phyloP scores from a whole-genome alignment of 2,329 filamentous ascomycete genomes.

The Trichoderma asperellum region DNA sequence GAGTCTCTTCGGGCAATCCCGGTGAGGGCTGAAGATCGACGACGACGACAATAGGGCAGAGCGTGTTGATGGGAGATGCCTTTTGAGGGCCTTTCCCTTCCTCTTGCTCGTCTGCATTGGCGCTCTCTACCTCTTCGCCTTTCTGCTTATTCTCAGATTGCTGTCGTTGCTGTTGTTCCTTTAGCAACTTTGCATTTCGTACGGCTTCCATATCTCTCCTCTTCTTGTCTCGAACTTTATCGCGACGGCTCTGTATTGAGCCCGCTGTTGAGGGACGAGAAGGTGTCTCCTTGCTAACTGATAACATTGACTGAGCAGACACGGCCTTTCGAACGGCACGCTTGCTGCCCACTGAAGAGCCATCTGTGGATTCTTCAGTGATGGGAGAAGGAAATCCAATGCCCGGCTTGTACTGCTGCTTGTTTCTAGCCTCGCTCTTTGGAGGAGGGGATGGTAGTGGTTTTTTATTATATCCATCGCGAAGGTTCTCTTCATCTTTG shows the following conservation, averaged over 20 bases:
- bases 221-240: constrained; percentile 48
- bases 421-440: background rate
- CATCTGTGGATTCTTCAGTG: constrained; percentile 18
- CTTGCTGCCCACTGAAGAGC: background rate
- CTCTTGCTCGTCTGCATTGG: background rate
- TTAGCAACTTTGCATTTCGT: constrained; percentile 34
- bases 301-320: constrained; percentile 32
- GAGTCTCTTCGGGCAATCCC: constrained; percentile 18
- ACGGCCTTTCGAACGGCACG: constrained; percentile 22
- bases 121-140: background rate
- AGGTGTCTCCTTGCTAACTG: constrained; percentile 26
- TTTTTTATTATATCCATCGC: constrained; percentile 19
- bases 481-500: constrained; percentile 13
- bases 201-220: constrained; percentile 46
- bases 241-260: constrained; percentile 41
- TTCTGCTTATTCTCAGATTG: background rate
- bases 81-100: background rate
- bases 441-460: constrained; percentile 17
- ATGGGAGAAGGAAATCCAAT: constrained; percentile 16
- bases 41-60: constrained; percentile 48
- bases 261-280: constrained; percentile 31
- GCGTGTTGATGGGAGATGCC: constrained; percentile 27
- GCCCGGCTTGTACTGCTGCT: background rate
- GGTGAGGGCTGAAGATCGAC: constrained; percentile 42
- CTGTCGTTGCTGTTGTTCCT: constrained; percentile 7